Base-by-base conservation (phyloP, 169 alveolate genomes). In the Fabrea salina region DNA sequence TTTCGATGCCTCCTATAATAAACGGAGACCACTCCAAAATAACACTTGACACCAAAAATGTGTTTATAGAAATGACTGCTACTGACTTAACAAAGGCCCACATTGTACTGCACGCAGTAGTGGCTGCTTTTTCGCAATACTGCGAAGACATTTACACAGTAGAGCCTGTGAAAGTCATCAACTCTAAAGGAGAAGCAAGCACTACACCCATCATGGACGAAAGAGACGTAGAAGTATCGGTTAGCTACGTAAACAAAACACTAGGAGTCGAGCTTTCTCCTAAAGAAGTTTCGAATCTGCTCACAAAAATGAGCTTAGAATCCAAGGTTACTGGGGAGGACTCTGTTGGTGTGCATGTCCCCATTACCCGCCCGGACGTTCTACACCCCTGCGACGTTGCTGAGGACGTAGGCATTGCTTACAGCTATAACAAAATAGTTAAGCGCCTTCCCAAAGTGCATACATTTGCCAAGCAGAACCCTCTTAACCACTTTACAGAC, bases 1-100 rank as follows among this genome's bases (percentile, higher is more conserved):
- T 98, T 51, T 98, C 99, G 7, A 87, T 98, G 70, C 99, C 99
- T 16, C 99, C 99, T 27, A 94, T 98, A 59, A 98, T 98, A 76
- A 98, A 98, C 86, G 96, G 99, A 64, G 96, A 95, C 33, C 95
- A 95, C 84, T 96, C 99, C 19, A 97, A 96, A 89, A 96, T 98
- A 76, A 95, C 99, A 2, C 84, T 91, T 50, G 92, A 94, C 72
- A 98, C 99, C 16, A 95, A 90, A 81, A 96, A 98, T 84, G 92
- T 97, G 43, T 96, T 98, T 83, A 90, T 98, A 85, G 99, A 98
- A 86, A 95, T 96, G 77, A 98, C 99, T 37, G 98, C 96, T 22
- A 92, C 95, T 7, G 99, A 95, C 77, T 78, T 81, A n/a, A 88
- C 89, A 1, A 93, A 93, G 85, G 91, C 94, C 49, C 84, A 86